phyloP scores from a whole-genome alignment of 257 asterid species.

The Solanum pinnatisectum region DNA sequence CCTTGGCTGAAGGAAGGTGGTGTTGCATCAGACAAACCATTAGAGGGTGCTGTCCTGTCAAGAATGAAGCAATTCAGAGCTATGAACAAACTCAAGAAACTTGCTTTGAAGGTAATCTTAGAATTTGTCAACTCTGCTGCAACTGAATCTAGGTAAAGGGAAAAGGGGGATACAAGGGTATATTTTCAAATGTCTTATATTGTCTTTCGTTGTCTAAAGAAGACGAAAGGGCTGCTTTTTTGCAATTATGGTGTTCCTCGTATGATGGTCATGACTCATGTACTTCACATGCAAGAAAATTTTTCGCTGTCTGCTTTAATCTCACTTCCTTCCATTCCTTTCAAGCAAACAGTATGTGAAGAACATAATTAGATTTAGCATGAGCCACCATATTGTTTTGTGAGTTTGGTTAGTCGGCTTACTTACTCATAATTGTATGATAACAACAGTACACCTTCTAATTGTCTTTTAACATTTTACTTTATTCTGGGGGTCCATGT shows the following conservation, averaged over 20 bases:
- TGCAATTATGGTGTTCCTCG: neutral
- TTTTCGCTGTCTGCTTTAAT: neutral
- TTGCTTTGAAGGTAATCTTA: slow-evolving; percentile 68
- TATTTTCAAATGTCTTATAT: neutral
- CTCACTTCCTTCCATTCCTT: neutral
- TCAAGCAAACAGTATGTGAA: neutral
- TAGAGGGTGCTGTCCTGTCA: slow-evolving; percentile 76
- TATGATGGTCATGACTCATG: neutral
- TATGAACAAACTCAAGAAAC: slow-evolving; percentile 85
- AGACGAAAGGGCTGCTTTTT: neutral
- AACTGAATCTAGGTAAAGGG: neutral
- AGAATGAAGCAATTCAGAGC: slow-evolving; percentile 96
- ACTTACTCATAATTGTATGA: neutral
- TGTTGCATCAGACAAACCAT: slow-evolving; percentile 77
- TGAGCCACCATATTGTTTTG: neutral
- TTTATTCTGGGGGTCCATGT: neutral
- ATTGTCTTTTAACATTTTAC: neutral
- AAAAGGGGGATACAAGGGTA: neutral
- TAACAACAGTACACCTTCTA: neutral
- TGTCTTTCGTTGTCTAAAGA: neutral
- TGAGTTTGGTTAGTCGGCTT: neutral
- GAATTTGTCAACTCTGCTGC: neutral
- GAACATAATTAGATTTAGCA: neutral
- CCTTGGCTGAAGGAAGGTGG: slow-evolving; percentile 85
- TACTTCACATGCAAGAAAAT: neutral